Base-by-base conservation (phyloP, 345 rosid genomes). In the Eucalyptus regnans region DNA sequence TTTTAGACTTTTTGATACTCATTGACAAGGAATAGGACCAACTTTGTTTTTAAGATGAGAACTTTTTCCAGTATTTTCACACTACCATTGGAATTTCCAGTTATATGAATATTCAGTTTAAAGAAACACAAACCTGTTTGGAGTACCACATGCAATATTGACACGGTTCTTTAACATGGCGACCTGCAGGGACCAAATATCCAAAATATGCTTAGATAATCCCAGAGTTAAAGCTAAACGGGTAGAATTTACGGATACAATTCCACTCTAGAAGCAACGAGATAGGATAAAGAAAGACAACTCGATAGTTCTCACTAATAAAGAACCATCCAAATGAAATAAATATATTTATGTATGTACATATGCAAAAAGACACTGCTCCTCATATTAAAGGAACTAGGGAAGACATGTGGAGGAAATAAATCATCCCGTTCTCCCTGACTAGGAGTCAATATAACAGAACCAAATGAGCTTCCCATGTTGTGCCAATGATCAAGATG, bases 111-210 rank as follows among this genome's bases (percentile, higher is more conserved):
- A 41, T 20, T 76, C 29, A 20, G 20, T 76, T 37, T 37, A 71
- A 86, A 86, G 50, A 31, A 86, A 64, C 49, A 89, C 91, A 88
- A 81, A 97, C 99, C 99, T 95, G 93, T 93, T 97, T 83, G 99
- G 99, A 87, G 98, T 97, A 85, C 99, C 99, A 12, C 99, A 92
- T 4, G 95, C 98, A 89, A 96, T 90, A 91, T 96, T 97, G 23
- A 96, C 99, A 64, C 98, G 96, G 62, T 91, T 92, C 93, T 95
- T 95, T 89, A 97, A 91, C 37, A 94, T 88, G 37, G 96, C 86
- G 9, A 96, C 96, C 98, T 96, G 95, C 91, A 41, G 48, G 84
- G 84, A 76, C 29, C 48, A 20, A 41, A 76, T 25, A 76, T 23
- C 8, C 48, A 76, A 41, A 41, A 11, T 76, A 41, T 76, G 48